Evolutionary conservation across 495 filamentous ascomycete species (phyloP), one percentile per base, ranked within the genome.

Genomic region (Neohortaea acidophila): DNA sequence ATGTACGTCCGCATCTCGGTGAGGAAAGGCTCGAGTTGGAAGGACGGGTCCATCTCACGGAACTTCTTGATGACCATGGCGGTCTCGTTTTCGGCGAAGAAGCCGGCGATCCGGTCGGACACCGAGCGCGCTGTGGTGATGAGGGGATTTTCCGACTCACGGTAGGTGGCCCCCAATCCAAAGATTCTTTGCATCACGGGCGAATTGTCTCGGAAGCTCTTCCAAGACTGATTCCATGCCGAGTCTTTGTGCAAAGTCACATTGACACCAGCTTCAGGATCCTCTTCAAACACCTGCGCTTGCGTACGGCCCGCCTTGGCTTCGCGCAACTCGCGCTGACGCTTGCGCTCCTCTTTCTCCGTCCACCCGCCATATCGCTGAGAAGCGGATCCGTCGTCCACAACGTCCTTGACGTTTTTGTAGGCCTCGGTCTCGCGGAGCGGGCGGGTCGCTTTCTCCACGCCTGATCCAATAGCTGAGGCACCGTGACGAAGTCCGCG

Each of bases 71-170:
- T 87, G 2, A 97, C 89, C 66, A 70, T 75, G 12, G 89, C 89
- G 9, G 89, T 94, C 60, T 97, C 89, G 58, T 94, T 97, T 57
- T 96, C 89, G 24, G 89, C 89, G 47, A 97, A 97, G 61, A 94
- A 96, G 19, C 91, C 84, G 33, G 81, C 84, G 21, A 97, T 70
- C 28, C 81, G 72, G 58, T 97, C 89, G 9, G 85, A 82, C 44
- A 97, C 91, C 59, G 79, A 84, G 49, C 89, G 80, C 2, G 87
- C 89, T 4, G 84, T 93, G 30, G 75, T 79, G 54, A 97, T 84
- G 14, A 97, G 65, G 0, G 89, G 91, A 58, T 97, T 94, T 55
- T 96, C 86, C 20, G 86, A 94, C 60, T 97, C 89, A 41, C 89
- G 77, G 66, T 94, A 94, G 36, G 73, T 73, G 28, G 70, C 71